Percentiles rank a stretch among this genome's conserved stretches.
These are phyloP conservation scores for Closterium sp. DNA, from an alignment of 139 green algal genomes.

Conservation along the genomic window DNA sequence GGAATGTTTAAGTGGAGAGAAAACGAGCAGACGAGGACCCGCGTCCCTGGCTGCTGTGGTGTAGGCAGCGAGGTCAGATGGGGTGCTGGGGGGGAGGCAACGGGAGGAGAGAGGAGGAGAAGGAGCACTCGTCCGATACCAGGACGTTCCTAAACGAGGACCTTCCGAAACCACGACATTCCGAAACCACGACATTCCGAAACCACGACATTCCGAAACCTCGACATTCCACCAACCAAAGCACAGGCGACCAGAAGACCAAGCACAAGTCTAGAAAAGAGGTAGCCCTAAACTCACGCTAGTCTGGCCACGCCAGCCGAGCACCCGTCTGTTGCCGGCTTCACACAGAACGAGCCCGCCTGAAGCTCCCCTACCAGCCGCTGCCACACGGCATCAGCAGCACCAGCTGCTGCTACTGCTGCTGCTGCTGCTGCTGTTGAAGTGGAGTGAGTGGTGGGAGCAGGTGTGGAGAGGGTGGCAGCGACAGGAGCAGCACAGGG, in stretches of 20 bases:
- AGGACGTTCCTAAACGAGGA: no score
- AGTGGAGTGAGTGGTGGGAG: no score
- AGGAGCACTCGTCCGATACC: neutral
- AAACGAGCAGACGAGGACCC: neutral
- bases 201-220: no score
- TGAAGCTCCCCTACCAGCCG: conserved; percentile 32
- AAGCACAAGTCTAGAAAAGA: neutral
- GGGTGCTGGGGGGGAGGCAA: neutral
- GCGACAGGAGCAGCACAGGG: neutral
- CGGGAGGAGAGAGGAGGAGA: neutral
- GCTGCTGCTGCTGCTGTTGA: no score
- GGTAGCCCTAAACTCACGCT: neutral
- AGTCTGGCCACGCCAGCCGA: conserved; percentile 57
- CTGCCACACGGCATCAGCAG: neutral
- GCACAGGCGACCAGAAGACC: neutral
- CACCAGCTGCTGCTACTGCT: no score
- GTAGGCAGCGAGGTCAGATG: neutral
- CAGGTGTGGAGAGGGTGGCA: no score
- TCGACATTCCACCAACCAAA: no score
- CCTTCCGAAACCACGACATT: no score
- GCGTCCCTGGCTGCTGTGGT: neutral
- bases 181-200: no score
- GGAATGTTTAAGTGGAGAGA: no score
- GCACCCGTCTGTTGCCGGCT: conserved; percentile 58
- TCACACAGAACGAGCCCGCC: conserved; percentile 49